Percentiles rank a stretch among this genome's conserved stretches.
Conservation (phyloP, 768 basidiomycete genomes). For the Pisolithus marmoratus region DNA sequence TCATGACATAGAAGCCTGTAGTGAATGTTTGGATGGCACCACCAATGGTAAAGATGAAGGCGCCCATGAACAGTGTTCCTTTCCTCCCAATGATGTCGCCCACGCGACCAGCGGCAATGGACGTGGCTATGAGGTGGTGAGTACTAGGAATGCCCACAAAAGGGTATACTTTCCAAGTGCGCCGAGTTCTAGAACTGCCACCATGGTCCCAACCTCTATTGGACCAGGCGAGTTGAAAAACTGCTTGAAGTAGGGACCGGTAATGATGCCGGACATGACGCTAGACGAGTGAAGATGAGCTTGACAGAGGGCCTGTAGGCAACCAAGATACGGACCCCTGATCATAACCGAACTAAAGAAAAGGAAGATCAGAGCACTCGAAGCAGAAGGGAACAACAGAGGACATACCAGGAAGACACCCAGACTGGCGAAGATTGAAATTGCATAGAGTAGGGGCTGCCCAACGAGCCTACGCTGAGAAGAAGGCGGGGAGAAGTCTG, state of each 20-base stretch:
- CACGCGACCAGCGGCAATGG: conserved; percentile 80
- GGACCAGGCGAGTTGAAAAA: conserved; percentile 78
- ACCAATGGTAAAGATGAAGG: conserved; percentile 78
- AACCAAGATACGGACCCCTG: conserved; percentile 53
- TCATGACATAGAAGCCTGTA: conserved; percentile 72
- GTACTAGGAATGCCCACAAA: background rate
- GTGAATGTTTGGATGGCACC: conserved; percentile 85
- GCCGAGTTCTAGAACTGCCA: conserved; percentile 90
- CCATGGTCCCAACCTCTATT: conserved; percentile 85
- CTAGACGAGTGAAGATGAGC: conserved; percentile 31
- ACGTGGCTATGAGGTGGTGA: conserved; percentile 55
- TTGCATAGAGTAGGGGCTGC: conserved; percentile 69
- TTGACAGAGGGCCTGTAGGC: background rate
- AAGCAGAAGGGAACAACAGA: background rate
- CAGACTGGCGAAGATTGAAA: conserved; percentile 76
- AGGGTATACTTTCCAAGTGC: conserved; percentile 64
- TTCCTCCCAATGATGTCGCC: conserved; percentile 84
- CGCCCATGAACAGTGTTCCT: conserved; percentile 79
- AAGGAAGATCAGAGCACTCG: background rate
- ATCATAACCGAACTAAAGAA: conserved; percentile 71
- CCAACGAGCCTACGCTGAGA: conserved; percentile 60
- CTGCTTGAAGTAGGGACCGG: conserved; percentile 72
- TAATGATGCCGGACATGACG: conserved; percentile 91
- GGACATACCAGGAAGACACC: conserved; percentile 79
- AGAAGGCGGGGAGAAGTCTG: conserved; percentile 21